phyloP scores from a whole-genome alignment of 352 stramenopile species.

The Phytophthora hibernalis region DNA sequence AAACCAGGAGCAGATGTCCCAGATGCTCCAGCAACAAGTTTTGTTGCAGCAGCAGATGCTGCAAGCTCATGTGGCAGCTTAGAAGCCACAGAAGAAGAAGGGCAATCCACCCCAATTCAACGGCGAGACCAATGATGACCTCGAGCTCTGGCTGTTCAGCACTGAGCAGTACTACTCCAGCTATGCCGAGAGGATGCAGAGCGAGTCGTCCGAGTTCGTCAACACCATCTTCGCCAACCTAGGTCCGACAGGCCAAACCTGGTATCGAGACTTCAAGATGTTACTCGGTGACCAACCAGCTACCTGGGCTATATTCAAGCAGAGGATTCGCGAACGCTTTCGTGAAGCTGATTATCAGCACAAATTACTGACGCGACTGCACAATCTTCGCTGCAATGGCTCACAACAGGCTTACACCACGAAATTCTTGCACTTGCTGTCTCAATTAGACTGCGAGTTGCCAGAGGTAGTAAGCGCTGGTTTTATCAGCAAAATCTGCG shows the following conservation, averaged over 20 bases:
- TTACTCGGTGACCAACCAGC: slow-evolving; percentile 1
- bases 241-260: slow-evolving; percentile 1
- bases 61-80: too few species aligned
- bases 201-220: background rate
- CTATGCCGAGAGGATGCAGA: background rate
- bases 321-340: slow-evolving; percentile 7
- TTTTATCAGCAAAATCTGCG: background rate
- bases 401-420: slow-evolving; percentile 9
- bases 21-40: too few species aligned
- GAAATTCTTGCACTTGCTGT: slow-evolving; percentile 6
- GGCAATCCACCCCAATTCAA: background rate
- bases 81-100: background rate
- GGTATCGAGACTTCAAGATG: background rate
- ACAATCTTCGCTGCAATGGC: background rate
- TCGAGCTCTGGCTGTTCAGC: background rate
- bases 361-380: slow-evolving; percentile 1
- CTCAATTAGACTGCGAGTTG: background rate
- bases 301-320: slow-evolving; percentile 7
- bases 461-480: background rate
- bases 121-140: background rate
- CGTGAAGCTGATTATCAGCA: slow-evolving; percentile 9
- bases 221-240: slow-evolving; percentile 1
- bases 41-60: too few species aligned
- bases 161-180: background rate
- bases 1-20: too few species aligned